Evolutionary conservation across 129 eudicot species (phyloP), one percentile per base, ranked within the genome.

Genomic region (Arctium minus): DNA sequence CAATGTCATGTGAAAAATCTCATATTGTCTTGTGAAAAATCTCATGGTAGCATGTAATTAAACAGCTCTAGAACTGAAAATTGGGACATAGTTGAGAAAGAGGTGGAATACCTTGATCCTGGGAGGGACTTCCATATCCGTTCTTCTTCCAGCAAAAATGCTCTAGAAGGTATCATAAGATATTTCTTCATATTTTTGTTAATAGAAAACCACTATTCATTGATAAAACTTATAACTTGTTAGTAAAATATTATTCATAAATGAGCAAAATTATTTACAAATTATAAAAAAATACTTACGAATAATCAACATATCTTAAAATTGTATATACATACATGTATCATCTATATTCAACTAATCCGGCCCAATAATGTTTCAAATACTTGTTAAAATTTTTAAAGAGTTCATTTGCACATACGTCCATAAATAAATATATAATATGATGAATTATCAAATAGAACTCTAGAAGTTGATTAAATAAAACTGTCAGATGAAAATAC

Each of bases 151-250:
- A 36, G 37, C 82, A 79, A 70, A 79, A 79, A 42, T 8, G 50
- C 75, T 2, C 42, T 44, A 40, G 82, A 75, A 10, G 82, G 75
- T 40, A 79, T 79, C 75, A 70, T 79, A 46, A 79, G 74, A 46
- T 72, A 75, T 79, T 69, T 79, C 75, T 67, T 79, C 82, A 69
- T 79, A 22, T 37, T 69, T 79, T 79, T 79, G 75, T 75, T 79
- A 15, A 79, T 69, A 42, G 68, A 79, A 31, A 79, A 39, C 82
- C 82, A 79, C 82, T 79, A 32, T 68, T 40, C 68, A 79, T 29
- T 2, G 15, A 29, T 3, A 68, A n/a, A 40, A 36, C 29, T 27
- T 78, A 68, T 62, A 36, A 38, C 27, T 12, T 39, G 82, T 68
- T 39, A 78, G 64, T 35, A 76, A 62, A 5, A 40, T 40, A 4